These are phyloP conservation scores for Coemansia sp. DNA, from an alignment of 192 early-diverging fungal genomes.

Conservation along the genomic window DNA sequence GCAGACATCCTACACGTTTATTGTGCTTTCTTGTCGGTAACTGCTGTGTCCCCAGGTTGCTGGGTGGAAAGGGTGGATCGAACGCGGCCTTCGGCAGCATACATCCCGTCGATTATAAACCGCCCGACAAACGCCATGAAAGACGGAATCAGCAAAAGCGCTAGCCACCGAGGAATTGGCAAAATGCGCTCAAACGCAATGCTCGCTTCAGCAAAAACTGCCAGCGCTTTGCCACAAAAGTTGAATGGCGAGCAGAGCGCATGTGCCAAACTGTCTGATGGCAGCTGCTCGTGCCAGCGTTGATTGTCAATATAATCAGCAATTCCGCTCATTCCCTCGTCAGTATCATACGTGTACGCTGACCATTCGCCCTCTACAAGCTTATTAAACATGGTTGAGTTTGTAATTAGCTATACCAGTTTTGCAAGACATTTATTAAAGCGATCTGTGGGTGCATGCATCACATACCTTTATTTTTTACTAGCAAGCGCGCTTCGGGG, in stretches of 20 bases:
- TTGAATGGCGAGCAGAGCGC: constrained; percentile 47
- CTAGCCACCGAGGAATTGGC: constrained; percentile 49
- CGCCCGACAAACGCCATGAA: constrained; percentile 34
- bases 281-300: constrained; percentile 8
- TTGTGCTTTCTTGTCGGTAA: neutral
- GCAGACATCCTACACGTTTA: too few species aligned
- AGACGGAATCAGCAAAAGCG: constrained; percentile 38
- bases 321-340: constrained; percentile 9
- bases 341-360: constrained; percentile 20
- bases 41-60: neutral
- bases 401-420: neutral
- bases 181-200: constrained; percentile 20
- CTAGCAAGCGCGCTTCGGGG: constrained; percentile 34
- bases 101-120: constrained; percentile 46
- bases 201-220: constrained; percentile 31
- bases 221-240: constrained; percentile 34
- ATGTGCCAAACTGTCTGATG: constrained; percentile 9
- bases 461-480: constrained; percentile 14
- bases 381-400: neutral
- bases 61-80: neutral
- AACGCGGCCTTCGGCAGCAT: constrained; percentile 21
- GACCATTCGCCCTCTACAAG: constrained; percentile 21
- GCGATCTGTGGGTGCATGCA: neutral
- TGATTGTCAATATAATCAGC: constrained; percentile 33
- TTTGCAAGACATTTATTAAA: neutral